Evolutionary conservation across 345 rosid genomes (phyloP).

Genomic region (Gossypium herbaceum): DNA sequence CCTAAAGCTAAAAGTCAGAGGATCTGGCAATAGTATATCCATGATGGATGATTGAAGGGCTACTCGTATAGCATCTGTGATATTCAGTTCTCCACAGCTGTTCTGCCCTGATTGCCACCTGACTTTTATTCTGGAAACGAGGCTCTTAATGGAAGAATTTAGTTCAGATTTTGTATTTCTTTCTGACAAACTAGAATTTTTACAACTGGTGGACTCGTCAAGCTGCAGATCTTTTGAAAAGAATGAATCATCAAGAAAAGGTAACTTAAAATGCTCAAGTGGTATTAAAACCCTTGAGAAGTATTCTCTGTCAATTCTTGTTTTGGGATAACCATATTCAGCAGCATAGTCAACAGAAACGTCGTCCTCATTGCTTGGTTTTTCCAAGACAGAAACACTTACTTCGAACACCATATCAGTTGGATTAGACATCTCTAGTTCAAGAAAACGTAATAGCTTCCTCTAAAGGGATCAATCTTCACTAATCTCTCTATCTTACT

Average conservation of each 20-base stretch:
- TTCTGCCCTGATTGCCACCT: conserved; percentile 94
- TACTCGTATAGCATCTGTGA: conserved; percentile 81
- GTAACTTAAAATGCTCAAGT: conserved; percentile 90
- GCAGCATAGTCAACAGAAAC: conserved; percentile 40
- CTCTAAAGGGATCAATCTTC: conserved; percentile 89
- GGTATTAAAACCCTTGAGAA: conserved; percentile 92
- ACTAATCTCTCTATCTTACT: conserved; percentile 68
- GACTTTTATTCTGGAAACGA: conserved; percentile 86
- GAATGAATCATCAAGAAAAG: conserved; percentile 87
- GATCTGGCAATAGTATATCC: conserved; percentile 97
- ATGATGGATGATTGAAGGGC: conserved; percentile 87
- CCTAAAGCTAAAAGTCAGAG: conserved; percentile 86
- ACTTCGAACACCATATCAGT: conserved; percentile 92
- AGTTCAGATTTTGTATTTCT: conserved; percentile 85
- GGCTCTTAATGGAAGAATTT: conserved; percentile 74
- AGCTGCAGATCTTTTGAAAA: conserved; percentile 63
- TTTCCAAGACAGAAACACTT: conserved; percentile 75
- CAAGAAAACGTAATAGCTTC: conserved; percentile 91
- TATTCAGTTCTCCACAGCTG: conserved; percentile 91
- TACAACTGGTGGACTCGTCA: conserved; percentile 36
- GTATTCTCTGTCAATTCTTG: conserved; percentile 88
- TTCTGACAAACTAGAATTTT: conserved; percentile 70
- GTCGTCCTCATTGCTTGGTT: conserved; percentile 42
- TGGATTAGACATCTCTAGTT: conserved; percentile 90
- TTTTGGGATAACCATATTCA: conserved; percentile 76